Evolutionary conservation across 2,329 filamentous ascomycete genomes (phyloP).

Genomic region (Apiospora arundinis): DNA sequence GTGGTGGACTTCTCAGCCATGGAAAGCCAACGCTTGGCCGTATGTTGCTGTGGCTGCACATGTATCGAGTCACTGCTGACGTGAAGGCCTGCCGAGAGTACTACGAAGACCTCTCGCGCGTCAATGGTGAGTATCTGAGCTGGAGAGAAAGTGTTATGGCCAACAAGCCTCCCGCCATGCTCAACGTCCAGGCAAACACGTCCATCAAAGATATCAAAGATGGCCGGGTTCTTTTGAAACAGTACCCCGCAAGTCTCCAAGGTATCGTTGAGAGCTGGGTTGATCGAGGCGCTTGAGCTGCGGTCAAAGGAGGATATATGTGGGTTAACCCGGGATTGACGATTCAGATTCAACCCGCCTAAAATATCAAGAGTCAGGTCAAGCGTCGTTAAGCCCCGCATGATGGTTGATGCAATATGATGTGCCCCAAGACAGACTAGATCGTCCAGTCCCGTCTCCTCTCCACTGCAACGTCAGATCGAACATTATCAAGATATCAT

Average conservation of each 20-base stretch:
- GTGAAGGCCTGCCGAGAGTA: conserved; percentile 56
- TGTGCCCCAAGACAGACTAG: background rate
- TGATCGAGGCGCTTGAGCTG: conserved; percentile 39
- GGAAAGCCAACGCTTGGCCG: conserved; percentile 64
- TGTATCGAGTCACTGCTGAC: conserved; percentile 69
- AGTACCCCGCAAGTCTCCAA: conserved; percentile 61
- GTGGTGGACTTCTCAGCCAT: conserved; percentile 42
- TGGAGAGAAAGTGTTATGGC: conserved; percentile 62
- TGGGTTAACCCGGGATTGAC: background rate
- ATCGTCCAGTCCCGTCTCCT: background rate
- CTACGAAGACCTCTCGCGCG: conserved; percentile 63
- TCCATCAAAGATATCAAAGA: conserved; percentile 42
- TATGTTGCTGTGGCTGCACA: conserved; percentile 64
- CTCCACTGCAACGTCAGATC: background rate
- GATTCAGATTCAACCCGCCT: no score
- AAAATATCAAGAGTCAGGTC: no score
- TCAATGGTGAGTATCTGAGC: conserved; percentile 57
- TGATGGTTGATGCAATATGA: no score
- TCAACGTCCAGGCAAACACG: conserved; percentile 72
- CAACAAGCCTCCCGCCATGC: conserved; percentile 62
- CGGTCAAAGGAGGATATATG: background rate
- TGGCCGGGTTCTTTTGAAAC: conserved; percentile 53
- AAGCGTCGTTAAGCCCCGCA: no score
- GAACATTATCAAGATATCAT: background rate
- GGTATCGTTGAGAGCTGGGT: conserved; percentile 60